Base-by-base conservation (phyloP, 495 filamentous ascomycete species). In the Hyaloscypha finlandica region DNA sequence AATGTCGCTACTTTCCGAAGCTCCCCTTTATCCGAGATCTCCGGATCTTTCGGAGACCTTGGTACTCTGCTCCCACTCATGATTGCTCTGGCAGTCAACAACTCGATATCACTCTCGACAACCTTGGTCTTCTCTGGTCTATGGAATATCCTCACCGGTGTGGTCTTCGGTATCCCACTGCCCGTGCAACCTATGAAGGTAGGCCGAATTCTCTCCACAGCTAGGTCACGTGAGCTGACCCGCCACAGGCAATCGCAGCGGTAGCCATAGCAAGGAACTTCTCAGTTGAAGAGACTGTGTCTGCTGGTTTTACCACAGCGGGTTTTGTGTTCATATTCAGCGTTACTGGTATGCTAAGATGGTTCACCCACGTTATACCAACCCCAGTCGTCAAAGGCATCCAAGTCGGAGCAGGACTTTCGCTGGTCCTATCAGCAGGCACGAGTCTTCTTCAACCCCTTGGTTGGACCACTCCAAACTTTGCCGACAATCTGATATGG, bases 361-460 rank as follows among this genome's bases (percentile, higher is more conserved):
- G 87, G 83, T 87, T 91, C 64, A 84, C 88, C 8, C 74, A 80
- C n/a, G 80, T 85, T 8, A 90, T 96, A 30, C 94, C 94, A 1
- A 84, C 91, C 20, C 92, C 93, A 4, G 88, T 98, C 4, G 86
- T 98, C 63, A 96, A 95, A 74, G 94, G 94, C 12, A 97, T 98
- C 71, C 94, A 98, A 77, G 86, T 97, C 56, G 94, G 94, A 30
- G 93, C 94, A 4, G 94, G 93, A 0, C 78, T 98, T 30, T 89
- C 87, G 14, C 83, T 98, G 14, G 81, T 91, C 53, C 85, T 94
- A 61, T 89, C 90, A 29, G 89, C 92, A 8, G 89, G 89, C n/a
- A 74, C 78, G 3, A 81, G 81, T 63, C 78, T 93, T 42, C 82
- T 92, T 9, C 76, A 80, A 20, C 81, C 85, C 4, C 80, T 92